A percentile compares a stretch with the other conserved stretches of the same genome.
Evolutionary conservation across 2,329 filamentous ascomycete genomes (phyloP).

Genomic region (Lasiodiplodia hormozganensis): DNA sequence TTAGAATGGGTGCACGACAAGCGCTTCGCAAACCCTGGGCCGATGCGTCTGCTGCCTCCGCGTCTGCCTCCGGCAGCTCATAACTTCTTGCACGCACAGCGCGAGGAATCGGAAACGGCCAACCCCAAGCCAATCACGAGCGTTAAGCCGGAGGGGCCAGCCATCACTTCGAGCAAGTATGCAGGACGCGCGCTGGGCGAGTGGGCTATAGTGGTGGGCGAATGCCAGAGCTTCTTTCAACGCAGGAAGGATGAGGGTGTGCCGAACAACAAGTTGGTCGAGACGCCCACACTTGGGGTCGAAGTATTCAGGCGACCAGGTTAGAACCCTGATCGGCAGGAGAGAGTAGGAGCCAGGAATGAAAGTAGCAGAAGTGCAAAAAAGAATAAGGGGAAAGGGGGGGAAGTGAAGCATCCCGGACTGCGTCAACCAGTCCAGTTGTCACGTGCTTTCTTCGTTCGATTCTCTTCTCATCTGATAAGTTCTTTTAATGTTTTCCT

Average conservation of each 20-base stretch:
- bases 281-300: slow-evolving; percentile 70
- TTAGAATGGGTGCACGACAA: slow-evolving; percentile 68
- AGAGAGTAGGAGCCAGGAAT: not conserved
- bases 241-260: slow-evolving; percentile 77
- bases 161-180: slow-evolving; percentile 60
- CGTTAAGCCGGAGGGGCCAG: slow-evolving; percentile 46
- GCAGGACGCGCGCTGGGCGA: slow-evolving; percentile 77
- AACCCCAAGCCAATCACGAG: slow-evolving; percentile 12
- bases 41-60: slow-evolving; percentile 70
- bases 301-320: slow-evolving; percentile 65
- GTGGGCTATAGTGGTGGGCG: slow-evolving; percentile 76
- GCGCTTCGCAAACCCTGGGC: slow-evolving; percentile 62
- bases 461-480: slow-evolving; percentile 6
- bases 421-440: not conserved
- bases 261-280: slow-evolving; percentile 69
- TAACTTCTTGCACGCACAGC: slow-evolving; percentile 59
- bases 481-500: not conserved
- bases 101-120: slow-evolving; percentile 32
- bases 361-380: not conserved
- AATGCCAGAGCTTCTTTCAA: slow-evolving; percentile 84
- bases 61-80: slow-evolving; percentile 76
- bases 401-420: not conserved
- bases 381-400: not conserved
- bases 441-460: not conserved
- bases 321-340: slow-evolving; percentile 30